Base-by-base conservation (phyloP, 1,139 yeast species). In the Nakaseomyces glabratus region DNA sequence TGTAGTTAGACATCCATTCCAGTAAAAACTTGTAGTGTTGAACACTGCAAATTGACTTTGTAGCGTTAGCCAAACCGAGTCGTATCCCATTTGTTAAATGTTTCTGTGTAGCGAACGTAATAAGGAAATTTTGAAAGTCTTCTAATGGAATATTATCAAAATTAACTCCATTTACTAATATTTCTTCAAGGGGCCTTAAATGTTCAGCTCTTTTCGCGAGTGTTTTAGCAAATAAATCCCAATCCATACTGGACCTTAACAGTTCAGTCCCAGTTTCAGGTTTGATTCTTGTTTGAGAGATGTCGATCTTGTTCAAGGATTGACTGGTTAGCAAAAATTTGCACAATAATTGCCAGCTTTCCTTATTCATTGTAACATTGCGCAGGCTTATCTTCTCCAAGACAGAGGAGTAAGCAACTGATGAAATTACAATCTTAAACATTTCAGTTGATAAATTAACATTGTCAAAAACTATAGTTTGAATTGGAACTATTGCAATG, bases 151-250 rank as follows among this genome's bases (percentile, higher is more conserved):
- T 31, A 11, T 37, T 42, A 29, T 39, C 43, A 28, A 82, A 61
- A 52, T 73, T 72, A 49, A 93, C 78, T 4, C 95, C 95, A 51
- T 84, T 84, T 19, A 86, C 64, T 13, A 84, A 75, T 43, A 86
- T 65, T 51, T 86, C 95, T 53, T 82, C 94, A 31, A 86, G 65
- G 4, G 55, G 51, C 24, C 43, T 45, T 0, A 94, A 15, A 22
- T 20, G 23, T 16, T 28, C 93, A 7, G 79, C 77, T 43, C 93
- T 65, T 9, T 58, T 44, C 1, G 60, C 60, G 24, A 86, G 48
- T 0, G 88, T 69, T 31, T 69, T 67, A n/a, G 73, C 72, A 40
- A 88, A 71, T 33, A 82, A 57, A 18, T 64, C 65, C 96, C 96
- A 86, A 57, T 86, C 76, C 75, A 82, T 72, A 15, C 71, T 66